These are phyloP conservation scores for Taiozyma onychis DNA, from an alignment of 1,139 yeast species.

Conservation along the genomic window DNA sequence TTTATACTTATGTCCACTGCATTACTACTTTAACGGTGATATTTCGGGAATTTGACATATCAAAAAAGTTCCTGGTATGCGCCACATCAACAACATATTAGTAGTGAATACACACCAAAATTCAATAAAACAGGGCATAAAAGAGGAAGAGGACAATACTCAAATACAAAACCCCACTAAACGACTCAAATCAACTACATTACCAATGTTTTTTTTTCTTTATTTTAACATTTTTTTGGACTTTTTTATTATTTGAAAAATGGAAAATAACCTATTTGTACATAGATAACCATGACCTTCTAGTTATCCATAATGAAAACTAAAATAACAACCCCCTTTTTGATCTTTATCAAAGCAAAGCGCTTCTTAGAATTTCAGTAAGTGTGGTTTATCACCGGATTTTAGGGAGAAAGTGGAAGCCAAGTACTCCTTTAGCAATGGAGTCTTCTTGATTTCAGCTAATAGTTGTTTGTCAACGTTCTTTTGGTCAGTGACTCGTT, in stretches of 20 bases:
- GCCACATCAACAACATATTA: neutral
- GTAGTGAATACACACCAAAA: too few relatives aligned
- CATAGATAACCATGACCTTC: constrained; percentile 19
- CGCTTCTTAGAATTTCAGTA: constrained; percentile 69
- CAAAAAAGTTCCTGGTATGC: neutral
- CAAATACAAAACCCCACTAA: neutral
- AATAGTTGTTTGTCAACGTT: constrained; percentile 79
- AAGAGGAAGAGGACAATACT: too few relatives aligned
- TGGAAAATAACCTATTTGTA: constrained; percentile 16
- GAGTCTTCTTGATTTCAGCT: constrained; percentile 86
- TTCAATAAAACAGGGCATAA: too few relatives aligned
- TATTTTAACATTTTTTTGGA: constrained; percentile 19
- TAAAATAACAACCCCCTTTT: neutral
- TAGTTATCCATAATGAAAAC: neutral
- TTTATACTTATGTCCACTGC: too few relatives aligned
- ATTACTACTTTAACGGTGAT: too few relatives aligned
- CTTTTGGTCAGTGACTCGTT: constrained; percentile 92
- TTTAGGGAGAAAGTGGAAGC: constrained; percentile 87
- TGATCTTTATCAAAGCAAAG: neutral
- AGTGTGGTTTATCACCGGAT: constrained; percentile 94
- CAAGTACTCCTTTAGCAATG: constrained; percentile 88
- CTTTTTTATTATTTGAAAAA: constrained; percentile 8
- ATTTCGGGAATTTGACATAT: too few relatives aligned
- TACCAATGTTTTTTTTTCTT: neutral
- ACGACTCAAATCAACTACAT: neutral